Evolutionary conservation across 768 basidiomycete species (phyloP), one percentile per base, ranked within the genome.

Genomic region (Russula sp.): DNA sequence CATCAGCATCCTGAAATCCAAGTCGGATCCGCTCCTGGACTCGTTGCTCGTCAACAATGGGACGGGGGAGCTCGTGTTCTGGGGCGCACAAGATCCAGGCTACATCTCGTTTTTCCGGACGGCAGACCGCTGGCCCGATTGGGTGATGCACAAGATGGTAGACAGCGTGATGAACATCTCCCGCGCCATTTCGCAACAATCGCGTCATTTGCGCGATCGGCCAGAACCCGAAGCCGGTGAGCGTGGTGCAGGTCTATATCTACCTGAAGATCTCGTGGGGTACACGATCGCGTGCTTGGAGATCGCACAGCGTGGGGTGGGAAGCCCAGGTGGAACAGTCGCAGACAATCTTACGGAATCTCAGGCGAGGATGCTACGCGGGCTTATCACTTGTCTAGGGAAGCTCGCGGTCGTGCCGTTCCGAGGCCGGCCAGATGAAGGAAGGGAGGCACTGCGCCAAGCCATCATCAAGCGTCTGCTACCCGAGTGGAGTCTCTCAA

Each of bases 401-500:
- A 84, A 82, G 63, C 76, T 94, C 27, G 84, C 84, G 0, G 81
- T 77, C 32, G 71, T 90, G 51, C 84, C 89, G 63, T 88, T 93
- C 75, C 85, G 83, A 69, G 81, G 79, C 39, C 76, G 88, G 48
- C 78, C 82, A 0, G 89, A 92, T 68, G 88, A 89, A 67, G 89
- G 89, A 4, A 80, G 84, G 45, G 88, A 90, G 61, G 85, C 86
- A 4, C 81, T 93, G 57, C 82, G 87, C 45, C 91, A 91, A 65
- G 89, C 89, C 0, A 88, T 97, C 68, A 86, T 96, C 75, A 95
- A 95, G 68, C 83, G 94, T 18, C 76, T 97, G 31, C 72, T 96
- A 39, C 93, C 94, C 0, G 94, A 96, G 74, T 95, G 93, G 92
- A 94, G 89, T 68, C 82, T 89, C 44, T 87, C 90, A 31, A 88